Percentiles rank a stretch among this genome's conserved stretches.
Evolutionary conservation across 495 filamentous ascomycete genomes (phyloP).

Genomic region (Chaetomium tenue): DNA sequence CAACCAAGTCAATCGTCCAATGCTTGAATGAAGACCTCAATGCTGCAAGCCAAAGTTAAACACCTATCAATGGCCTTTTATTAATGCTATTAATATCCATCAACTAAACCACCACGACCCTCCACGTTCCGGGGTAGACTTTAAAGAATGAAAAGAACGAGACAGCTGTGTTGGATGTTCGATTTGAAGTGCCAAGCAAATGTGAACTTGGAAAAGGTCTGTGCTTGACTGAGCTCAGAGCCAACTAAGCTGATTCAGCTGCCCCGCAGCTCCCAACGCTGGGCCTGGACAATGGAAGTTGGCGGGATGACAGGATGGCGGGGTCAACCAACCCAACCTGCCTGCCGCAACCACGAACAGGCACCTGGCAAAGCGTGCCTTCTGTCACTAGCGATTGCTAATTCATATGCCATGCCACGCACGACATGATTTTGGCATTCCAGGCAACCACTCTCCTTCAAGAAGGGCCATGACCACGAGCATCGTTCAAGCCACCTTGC

Average conservation of each 20-base stretch:
- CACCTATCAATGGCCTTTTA: no score
- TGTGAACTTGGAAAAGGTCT: background rate
- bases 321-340: conserved; percentile 4
- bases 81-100: no score
- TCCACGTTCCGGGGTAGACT: no score
- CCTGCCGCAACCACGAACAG: background rate
- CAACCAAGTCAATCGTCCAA: no score
- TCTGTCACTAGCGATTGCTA: background rate
- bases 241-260: background rate
- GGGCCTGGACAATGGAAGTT: background rate
- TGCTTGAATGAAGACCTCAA: no score
- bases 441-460: background rate
- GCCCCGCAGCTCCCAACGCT: background rate
- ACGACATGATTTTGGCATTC: background rate
- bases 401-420: no score
- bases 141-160: no score
- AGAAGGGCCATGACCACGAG: background rate
- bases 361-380: background rate
- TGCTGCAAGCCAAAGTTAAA: no score
- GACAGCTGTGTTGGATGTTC: no score
- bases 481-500: background rate
- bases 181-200: no score
- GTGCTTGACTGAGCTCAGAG: background rate
- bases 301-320: conserved; percentile 9
- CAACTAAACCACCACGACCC: no score